Evolutionary conservation across 2,329 filamentous ascomycete species (phyloP).

Genomic region (Epichloe hybrida): DNA sequence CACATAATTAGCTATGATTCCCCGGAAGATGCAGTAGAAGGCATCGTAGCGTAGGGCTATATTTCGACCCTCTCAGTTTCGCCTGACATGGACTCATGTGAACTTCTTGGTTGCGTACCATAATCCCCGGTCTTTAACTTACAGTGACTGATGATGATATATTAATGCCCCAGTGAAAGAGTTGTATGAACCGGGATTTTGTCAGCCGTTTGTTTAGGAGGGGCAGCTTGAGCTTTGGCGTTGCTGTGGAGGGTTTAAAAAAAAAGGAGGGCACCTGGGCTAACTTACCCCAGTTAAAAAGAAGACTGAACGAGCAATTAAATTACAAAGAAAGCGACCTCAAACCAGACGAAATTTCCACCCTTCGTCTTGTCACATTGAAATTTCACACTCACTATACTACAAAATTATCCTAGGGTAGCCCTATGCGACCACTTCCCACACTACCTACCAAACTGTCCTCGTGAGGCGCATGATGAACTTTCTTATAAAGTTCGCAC

Average conservation of each 20-base stretch:
- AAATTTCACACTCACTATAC: neutral
- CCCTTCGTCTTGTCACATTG: neutral
- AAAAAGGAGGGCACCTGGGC: no score
- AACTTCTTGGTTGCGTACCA: neutral
- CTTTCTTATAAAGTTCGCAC: slow-evolving; percentile 80
- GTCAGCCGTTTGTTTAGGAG: neutral
- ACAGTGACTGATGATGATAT: neutral
- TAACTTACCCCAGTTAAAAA: no score
- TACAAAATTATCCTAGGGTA: neutral
- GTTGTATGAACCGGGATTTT: neutral
- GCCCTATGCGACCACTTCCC: neutral
- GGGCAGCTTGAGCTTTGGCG: neutral
- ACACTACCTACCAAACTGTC: neutral
- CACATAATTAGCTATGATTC: neutral
- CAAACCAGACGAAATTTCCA: no score
- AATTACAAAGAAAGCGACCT: no score
- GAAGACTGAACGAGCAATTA: no score
- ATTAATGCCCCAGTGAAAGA: neutral
- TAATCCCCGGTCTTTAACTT: neutral
- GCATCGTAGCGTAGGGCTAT: neutral
- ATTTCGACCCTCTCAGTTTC: neutral
- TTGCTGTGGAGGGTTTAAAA: no score
- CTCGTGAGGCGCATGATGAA: slow-evolving; percentile 38
- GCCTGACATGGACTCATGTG: neutral
- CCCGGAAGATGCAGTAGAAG: neutral